phyloP scores from a whole-genome alignment of 2,329 filamentous ascomycete genomes.

The Graphiopsis chlorocephala region DNA sequence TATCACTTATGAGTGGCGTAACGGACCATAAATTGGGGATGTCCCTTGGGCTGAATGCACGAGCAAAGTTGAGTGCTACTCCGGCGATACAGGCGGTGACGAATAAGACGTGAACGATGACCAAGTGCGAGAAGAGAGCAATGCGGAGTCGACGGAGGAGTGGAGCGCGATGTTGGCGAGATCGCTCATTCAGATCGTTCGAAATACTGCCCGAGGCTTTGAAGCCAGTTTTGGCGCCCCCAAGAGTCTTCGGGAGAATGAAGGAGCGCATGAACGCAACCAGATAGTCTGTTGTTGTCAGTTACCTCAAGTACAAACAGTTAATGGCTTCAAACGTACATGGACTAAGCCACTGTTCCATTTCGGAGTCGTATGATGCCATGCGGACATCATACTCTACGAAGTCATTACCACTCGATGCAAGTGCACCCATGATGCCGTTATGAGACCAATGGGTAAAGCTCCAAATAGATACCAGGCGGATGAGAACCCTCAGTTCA shows the following conservation, averaged over 20 bases:
- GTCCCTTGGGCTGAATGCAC: conserved; percentile 46
- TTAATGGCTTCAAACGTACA: too few relatives aligned
- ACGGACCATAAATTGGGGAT: conserved; percentile 47
- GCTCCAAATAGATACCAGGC: conserved; percentile 16
- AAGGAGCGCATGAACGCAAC: conserved; percentile 18
- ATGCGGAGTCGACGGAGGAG: conserved; percentile 53
- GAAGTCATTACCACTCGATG: conserved; percentile 9
- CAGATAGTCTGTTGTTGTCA: conserved; percentile 9
- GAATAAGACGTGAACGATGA: conserved; percentile 54
- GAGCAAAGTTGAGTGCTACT: conserved; percentile 46
- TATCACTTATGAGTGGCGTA: conserved; percentile 34
- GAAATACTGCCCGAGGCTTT: conserved; percentile 59
- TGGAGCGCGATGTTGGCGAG: conserved; percentile 39
- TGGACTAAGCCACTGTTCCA: conserved; percentile 23
- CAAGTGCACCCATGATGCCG: conserved; percentile 15
- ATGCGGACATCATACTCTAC: conserved; percentile 60
- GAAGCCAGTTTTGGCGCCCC: conserved; percentile 55
- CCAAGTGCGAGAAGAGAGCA: conserved; percentile 43
- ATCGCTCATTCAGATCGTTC: conserved; percentile 58
- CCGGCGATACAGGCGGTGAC: conserved; percentile 46
- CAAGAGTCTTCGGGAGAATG: conserved; percentile 40
- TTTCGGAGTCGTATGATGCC: conserved; percentile 58
- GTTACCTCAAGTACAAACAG: too few relatives aligned
- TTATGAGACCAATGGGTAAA: conserved; percentile 18
- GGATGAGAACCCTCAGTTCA: conserved; percentile 16